Evolutionary conservation across 352 stramenopile species (phyloP).

Genomic region (Phytophthora cryptogea): DNA sequence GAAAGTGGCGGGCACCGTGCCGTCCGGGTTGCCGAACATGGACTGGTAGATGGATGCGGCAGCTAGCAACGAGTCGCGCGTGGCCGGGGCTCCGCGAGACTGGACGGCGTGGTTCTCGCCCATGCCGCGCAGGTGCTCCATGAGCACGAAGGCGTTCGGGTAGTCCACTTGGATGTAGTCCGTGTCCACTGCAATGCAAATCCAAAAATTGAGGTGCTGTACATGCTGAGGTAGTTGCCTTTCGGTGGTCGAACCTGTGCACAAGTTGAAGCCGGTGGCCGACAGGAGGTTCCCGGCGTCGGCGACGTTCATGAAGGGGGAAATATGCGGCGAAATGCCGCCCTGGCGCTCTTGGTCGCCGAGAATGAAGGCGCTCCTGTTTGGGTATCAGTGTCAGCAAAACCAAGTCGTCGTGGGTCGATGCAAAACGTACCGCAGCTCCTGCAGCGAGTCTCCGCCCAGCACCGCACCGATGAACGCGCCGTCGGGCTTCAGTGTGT

Average conservation of each 20-base stretch:
- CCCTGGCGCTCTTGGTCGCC: constrained; percentile 95
- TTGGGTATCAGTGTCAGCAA: background rate
- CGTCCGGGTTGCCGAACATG: constrained; percentile 89
- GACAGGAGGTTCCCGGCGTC: constrained; percentile 94
- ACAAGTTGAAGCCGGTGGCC: constrained; percentile 93
- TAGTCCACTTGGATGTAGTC: constrained; percentile 96
- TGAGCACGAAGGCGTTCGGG: constrained; percentile 94
- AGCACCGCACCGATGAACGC: constrained; percentile 96
- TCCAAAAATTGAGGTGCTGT: no score
- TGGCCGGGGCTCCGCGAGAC: constrained; percentile 62
- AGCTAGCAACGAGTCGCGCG: constrained; percentile 93
- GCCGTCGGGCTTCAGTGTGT: constrained; percentile 95
- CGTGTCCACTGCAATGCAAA: constrained; percentile 88
- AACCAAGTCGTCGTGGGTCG: background rate
- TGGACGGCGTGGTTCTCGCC: constrained; percentile 94
- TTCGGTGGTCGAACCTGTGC: constrained; percentile 63
- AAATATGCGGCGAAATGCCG: constrained; percentile 95
- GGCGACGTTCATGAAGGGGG: constrained; percentile 95
- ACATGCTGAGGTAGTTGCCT: background rate
- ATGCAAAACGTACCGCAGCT: constrained; percentile 77
- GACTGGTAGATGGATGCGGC: constrained; percentile 95
- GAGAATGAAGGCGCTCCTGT: constrained; percentile 91
- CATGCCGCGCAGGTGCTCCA: constrained; percentile 96
- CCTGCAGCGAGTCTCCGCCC: constrained; percentile 94
- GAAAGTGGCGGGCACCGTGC: constrained; percentile 94